A percentile compares a stretch with the other conserved stretches of the same genome.
phyloP scores from a whole-genome alignment of 163 green algal genomes.

The Coccomyxa subellipsoidea region DNA sequence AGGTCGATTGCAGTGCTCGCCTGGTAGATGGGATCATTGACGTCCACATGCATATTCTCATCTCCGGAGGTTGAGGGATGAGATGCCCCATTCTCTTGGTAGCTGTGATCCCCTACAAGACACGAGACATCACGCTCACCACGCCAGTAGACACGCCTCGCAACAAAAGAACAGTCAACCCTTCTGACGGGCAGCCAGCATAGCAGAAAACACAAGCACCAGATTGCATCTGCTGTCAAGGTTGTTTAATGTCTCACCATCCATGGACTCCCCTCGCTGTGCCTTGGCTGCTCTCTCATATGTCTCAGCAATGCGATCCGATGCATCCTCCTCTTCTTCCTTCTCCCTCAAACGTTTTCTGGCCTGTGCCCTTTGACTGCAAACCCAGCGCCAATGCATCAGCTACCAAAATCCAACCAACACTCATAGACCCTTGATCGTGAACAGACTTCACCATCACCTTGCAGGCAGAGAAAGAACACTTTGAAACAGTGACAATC shows the following conservation, averaged over 20 bases:
- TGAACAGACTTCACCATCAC: no score
- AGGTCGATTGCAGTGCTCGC: no score
- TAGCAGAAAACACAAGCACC: no score
- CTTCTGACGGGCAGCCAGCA: no score
- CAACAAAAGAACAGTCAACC: no score
- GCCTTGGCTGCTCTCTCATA: conserved; percentile 19
- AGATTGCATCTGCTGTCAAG: no score
- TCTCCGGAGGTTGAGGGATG: not conserved
- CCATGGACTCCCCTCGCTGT: not conserved
- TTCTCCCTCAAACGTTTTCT: conserved; percentile 39
- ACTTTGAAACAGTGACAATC: not conserved
- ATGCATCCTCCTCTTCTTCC: conserved; percentile 51
- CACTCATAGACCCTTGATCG: no score
- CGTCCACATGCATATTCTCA: conserved; percentile 13
- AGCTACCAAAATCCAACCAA: no score
- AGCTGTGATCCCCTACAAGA: not conserved
- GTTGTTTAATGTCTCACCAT: not conserved
- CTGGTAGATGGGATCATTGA: conserved; percentile 26
- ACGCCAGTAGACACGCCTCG: no score
- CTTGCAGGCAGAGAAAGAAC: not conserved
- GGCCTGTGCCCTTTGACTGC: conserved; percentile 47
- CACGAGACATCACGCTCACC: not conserved
- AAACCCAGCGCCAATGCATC: not conserved
- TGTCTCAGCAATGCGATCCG: conserved; percentile 35
- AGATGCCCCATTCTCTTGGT: not conserved